Evolutionary conservation across 1,284 basidiomycete species (phyloP).

Genomic region (Cutaneotrichosporon dermatis): DNA sequence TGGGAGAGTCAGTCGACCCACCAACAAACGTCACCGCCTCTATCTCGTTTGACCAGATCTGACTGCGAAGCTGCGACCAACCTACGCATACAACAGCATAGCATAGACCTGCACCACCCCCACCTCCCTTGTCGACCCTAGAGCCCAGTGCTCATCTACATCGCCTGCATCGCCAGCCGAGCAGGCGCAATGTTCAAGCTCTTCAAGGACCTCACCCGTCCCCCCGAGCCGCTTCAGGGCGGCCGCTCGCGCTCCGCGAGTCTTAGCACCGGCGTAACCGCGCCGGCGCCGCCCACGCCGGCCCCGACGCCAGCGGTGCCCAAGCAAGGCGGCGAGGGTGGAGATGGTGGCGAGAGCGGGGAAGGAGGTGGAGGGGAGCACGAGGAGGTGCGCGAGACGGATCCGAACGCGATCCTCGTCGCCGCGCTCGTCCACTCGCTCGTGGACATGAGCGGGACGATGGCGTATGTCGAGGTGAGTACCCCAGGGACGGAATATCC

Average conservation of each 20-base stretch:
- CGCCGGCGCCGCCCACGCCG: not conserved
- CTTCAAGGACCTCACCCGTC: slow-evolving; percentile 43
- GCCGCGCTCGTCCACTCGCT: slow-evolving; percentile 27
- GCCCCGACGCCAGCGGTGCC: not conserved
- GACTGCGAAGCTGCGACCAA: too few species aligned
- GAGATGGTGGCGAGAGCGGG: not conserved
- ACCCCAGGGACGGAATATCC: too few species aligned
- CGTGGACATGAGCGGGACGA: slow-evolving; percentile 20
- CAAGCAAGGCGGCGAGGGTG: too few species aligned
- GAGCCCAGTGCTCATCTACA: not conserved
- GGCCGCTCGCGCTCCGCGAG: not conserved
- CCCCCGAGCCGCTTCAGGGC: slow-evolving; percentile 31
- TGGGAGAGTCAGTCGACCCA: too few species aligned
- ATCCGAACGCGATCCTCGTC: slow-evolving; percentile 28
- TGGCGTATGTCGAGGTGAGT: slow-evolving; percentile 42
- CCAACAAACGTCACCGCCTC: too few species aligned
- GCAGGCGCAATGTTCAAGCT: slow-evolving; percentile 42
- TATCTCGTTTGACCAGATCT: too few species aligned
- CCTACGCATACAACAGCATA: too few species aligned
- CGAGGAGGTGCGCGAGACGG: slow-evolving; percentile 30
- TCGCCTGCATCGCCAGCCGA: not conserved
- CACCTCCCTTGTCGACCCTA: too few species aligned
- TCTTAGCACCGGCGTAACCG: not conserved
- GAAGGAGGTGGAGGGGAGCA: slow-evolving; percentile 12
- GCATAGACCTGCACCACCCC: too few species aligned